These are phyloP conservation scores for Psilocybe cubensis DNA, from an alignment of 768 basidiomycete genomes.

Conservation along the genomic window DNA sequence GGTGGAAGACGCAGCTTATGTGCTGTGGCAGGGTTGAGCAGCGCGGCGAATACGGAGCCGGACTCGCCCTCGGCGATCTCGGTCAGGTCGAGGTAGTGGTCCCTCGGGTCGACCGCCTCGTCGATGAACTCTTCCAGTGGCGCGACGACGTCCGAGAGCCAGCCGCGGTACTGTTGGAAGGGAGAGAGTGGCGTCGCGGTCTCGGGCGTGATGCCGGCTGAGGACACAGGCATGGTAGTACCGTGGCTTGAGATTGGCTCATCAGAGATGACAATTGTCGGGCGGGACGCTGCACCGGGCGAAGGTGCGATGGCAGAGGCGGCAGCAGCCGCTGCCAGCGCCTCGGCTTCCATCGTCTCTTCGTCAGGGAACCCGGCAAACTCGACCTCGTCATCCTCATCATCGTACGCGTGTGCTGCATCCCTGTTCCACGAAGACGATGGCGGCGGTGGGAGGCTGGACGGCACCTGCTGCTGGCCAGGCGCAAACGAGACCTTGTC, in stretches of 20 bases:
- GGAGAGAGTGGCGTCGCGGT: slow-evolving; percentile 43
- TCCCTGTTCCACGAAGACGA: not conserved
- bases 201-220: slow-evolving; percentile 11
- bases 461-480: not conserved
- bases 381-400: slow-evolving; percentile 17
- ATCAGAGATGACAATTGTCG: slow-evolving; percentile 36
- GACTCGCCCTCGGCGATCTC: slow-evolving; percentile 88
- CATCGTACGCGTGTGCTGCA: slow-evolving; percentile 22
- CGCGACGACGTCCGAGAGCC: slow-evolving; percentile 62
- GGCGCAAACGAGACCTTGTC: slow-evolving; percentile 21
- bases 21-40: slow-evolving; percentile 33
- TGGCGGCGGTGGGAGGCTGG: no score
- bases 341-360: slow-evolving; percentile 26
- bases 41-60: slow-evolving; percentile 65
- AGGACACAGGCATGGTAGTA: slow-evolving; percentile 26
- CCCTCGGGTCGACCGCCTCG: slow-evolving; percentile 60
- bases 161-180: slow-evolving; percentile 58
- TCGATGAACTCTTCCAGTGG: slow-evolving; percentile 69
- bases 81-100: slow-evolving; percentile 66
- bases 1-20: slow-evolving; percentile 44
- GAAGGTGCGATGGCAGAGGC: slow-evolving; percentile 1
- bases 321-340: slow-evolving; percentile 15
- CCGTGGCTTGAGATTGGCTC: slow-evolving; percentile 5
- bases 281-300: slow-evolving; percentile 15
- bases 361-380: slow-evolving; percentile 29